These are phyloP conservation scores for Stagonosporopsis cucurbitacearum DNA, from an alignment of 2,329 filamentous ascomycete species.

Conservation along the genomic window DNA sequence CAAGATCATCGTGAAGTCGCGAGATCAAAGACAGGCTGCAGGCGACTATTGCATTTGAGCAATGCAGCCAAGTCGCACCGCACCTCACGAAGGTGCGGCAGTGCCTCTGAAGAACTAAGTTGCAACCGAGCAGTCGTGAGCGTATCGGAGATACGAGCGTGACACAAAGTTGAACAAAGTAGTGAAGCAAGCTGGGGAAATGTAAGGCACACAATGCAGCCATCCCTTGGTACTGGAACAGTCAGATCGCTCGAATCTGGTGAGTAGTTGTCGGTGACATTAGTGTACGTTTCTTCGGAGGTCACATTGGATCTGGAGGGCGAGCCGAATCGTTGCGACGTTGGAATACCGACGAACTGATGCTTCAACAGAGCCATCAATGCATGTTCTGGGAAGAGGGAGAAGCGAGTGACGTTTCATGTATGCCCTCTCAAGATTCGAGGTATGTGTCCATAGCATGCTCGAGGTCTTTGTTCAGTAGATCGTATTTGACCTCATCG, in stretches of 20 bases:
- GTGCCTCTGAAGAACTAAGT: neutral
- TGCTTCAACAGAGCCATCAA: conserved; percentile 1
- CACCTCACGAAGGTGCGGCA: too few species aligned
- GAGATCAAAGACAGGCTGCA: neutral
- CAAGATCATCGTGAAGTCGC: neutral
- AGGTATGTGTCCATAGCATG: conserved; percentile 37
- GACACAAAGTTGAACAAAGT: neutral
- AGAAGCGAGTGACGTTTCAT: neutral
- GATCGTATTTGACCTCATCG: conserved; percentile 31
- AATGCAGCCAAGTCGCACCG: neutral
- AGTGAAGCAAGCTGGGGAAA: neutral
- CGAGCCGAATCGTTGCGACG: conserved; percentile 25
- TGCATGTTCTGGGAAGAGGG: neutral
- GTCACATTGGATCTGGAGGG: conserved; percentile 16
- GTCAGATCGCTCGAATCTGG: neutral
- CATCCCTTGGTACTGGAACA: conserved; percentile 7
- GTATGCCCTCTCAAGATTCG: conserved; percentile 16
- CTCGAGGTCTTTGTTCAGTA: conserved; percentile 37
- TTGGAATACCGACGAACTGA: neutral
- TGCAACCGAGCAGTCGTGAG: neutral
- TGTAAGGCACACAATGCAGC: conserved; percentile 1
- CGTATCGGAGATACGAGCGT: neutral
- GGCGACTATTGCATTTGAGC: neutral
- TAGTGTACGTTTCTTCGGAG: conserved; percentile 4
- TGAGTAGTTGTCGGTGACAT: conserved; percentile 8